Evolutionary conservation across 1,284 basidiomycete species (phyloP), one percentile per base, ranked within the genome.

Genomic region (Psilocybe mexicana): DNA sequence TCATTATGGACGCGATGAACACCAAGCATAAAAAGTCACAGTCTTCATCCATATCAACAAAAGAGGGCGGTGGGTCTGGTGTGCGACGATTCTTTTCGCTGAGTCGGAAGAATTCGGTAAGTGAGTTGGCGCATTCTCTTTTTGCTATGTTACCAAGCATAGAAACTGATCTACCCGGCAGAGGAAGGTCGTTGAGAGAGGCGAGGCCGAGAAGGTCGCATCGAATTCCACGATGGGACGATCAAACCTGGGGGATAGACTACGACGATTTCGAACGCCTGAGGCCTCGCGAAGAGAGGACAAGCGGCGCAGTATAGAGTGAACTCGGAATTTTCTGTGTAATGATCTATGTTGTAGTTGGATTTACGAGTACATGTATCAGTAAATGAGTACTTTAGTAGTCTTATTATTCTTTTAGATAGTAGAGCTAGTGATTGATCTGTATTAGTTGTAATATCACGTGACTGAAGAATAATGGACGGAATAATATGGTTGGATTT

Each of bases 1-100:
- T 79, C 11, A 77, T 84, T 56, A 74, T 85, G 43, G 85, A 88
- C 57, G 78, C 81, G 2, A 71, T 83, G 52, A 81, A 83, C 40
- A 75, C 75, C 45, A 84, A 81, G 63, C 73, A 71, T 45, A 76
- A 63, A 54, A 75, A 64, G 57, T 63, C 28, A 65, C 72, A 65
- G 68, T 75, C 58, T 69, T 69, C 57, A 61, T 64, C 59, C 49
- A 68, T 52, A 52, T 49, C 66, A 12, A 40, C 38, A 36, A 52
- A 33, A 44, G 58, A 61, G 44, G 61, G 63, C 18, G 30, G 30
- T 33, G 42, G 54, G 30, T 63, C 60, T 18, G 61, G 67, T 35
- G 65, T 76, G 35, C 72, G 71, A 38, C 71, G 76, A 33, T 71
- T 80, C 55, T 77, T 80, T 58, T 75, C 77, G 12, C 59, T 79